Base-by-base conservation (phyloP, 352 stramenopile species). In the Stramenopiles sp. region DNA sequence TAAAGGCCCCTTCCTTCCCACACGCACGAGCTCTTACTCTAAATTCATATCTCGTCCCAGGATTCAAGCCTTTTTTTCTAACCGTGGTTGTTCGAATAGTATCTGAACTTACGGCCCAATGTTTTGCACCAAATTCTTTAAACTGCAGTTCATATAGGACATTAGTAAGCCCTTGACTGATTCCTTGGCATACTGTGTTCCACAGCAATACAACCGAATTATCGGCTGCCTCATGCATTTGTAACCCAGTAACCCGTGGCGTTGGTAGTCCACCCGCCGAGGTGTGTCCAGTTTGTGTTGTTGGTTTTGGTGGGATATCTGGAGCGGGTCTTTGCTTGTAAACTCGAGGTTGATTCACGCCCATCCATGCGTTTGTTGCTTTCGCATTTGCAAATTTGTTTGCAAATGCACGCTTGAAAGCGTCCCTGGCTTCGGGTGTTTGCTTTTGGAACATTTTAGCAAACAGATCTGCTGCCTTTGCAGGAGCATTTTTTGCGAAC, bases 61-160 rank as follows among this genome's bases (percentile, higher is more conserved):
- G 71, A 4, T 78, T 78, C 22, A 78, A 78, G 14, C 71, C 71
- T 78, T 78, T 78, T 14, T 78, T 78, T 78, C 71, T 78, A 33
- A 78, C 71, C 8, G 71, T 78, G 4, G 71, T 78, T 14, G 71
- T 78, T 14, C 71, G 30, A 78, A 78, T 78, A 4, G 71, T 78
- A 31, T 78, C 71, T 33, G 71, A 78, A 78, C 71, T 78, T 4
- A 78, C 71, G 8, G 30, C 1, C 71, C 71, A 78, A 78, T 78
- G 71, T 14, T 31, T 33, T 33, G 71, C 71, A 4, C 71, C 31
- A 78, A 78, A 78, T 78, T 78, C 71, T 78, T 14, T 78, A 33
- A 78, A 78, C 22, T 78, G 71, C 30, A 78, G 22, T 33, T 78
- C 71, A 14, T 78, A 78, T 14, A 78, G 22, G 1, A 78, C 71